Evolutionary conservation across 495 filamentous ascomycete species (phyloP), one percentile per base, ranked within the genome.

Genomic region (Rusavskia elegans): DNA sequence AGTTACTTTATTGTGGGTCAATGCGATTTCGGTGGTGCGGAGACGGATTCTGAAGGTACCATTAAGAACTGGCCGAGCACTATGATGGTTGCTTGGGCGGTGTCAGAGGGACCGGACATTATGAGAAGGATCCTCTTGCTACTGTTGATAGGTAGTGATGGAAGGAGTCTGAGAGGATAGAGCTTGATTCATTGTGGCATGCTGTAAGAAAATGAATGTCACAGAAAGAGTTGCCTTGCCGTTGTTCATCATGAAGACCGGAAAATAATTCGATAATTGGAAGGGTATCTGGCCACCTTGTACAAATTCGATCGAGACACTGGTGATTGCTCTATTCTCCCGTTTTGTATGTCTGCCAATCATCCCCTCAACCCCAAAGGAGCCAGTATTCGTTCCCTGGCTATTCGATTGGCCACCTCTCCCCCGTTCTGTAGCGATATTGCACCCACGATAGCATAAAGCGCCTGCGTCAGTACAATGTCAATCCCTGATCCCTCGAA

Each of bases 11-110:
- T 85, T 84, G 79, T 76, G 85, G 76, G 67, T 70, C 29, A 56
- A 74, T 78, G 86, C 83, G 86, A 92, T 92, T 84, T 72, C 68
- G 80, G 70, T 82, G 69, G 48, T 71, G 84, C 85, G 84, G 69
- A 92, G 84, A 89, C 76, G 70, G 71, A 79, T 74, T 54, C 50
- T 51, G 60, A 70, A 68, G 84, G 79, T 78, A 71, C 82, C 80
- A 87, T 61, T 92, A 89, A 89, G 85, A 92, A 80, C 85, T 84
- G 85, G 78, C 84, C 82, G 76, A 71, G 83, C 74, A 83, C 76
- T 81, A 56, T 54, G 57, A 50, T 64, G 68, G 71, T 87, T 85
- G 82, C 82, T 77, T 78, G 79, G 84, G 80, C 84, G 78, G 86
- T 79, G 85, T 92, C 85, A 89, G 85, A 89, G 83, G 83, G 71